A percentile compares a stretch with the other conserved stretches of the same genome.
Conservation (phyloP, 2,329 filamentous ascomycete genomes). For the Aureobasidium namibiae region DNA sequence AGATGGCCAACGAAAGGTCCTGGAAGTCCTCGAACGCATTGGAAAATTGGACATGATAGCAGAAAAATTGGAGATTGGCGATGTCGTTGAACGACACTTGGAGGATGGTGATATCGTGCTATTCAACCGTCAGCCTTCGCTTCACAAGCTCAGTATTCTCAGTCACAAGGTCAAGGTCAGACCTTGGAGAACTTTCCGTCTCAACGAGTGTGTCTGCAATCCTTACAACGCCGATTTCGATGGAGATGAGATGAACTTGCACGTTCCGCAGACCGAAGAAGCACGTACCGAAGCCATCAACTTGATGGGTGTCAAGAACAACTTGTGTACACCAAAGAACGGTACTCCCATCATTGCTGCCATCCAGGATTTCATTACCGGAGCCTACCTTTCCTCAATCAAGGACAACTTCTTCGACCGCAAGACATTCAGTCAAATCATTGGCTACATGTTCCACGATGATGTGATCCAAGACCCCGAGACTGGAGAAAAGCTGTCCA, state of each 20-base stretch:
- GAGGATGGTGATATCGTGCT: slow-evolving; percentile 93
- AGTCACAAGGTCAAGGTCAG: slow-evolving; percentile 89
- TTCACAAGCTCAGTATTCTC: slow-evolving; percentile 98
- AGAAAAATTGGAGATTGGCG: slow-evolving; percentile 67
- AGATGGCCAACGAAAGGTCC: slow-evolving; percentile 60
- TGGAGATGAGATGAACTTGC: slow-evolving; percentile 97
- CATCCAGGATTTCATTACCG: slow-evolving; percentile 99
- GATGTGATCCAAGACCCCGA: slow-evolving; percentile 43
- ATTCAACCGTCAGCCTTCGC: slow-evolving; percentile 94
- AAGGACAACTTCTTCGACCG: slow-evolving; percentile 92
- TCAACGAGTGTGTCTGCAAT: slow-evolving; percentile 97
- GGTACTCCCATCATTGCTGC: slow-evolving; percentile 96
- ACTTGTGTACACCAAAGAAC: slow-evolving; percentile 91
- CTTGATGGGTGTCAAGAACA: slow-evolving; percentile 96
- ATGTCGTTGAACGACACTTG: slow-evolving; percentile 87
- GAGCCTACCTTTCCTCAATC: slow-evolving; percentile 79
- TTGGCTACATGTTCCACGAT: slow-evolving; percentile 86
- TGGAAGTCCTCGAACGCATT: slow-evolving; percentile 45
- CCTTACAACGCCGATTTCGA: slow-evolving; percentile 99
- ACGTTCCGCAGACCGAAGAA: slow-evolving; percentile 96
- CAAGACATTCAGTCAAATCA: slow-evolving; percentile 79
- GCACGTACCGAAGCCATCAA: slow-evolving; percentile 90
- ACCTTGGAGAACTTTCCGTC: slow-evolving; percentile 88
- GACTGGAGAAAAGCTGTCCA: slow-evolving; percentile 45
- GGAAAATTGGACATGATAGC: slow-evolving; percentile 61